Evolutionary conservation across 805 yeast genomes (phyloP), one percentile per base, ranked within the genome.

Genomic region (Wickerhamiella brachini): DNA sequence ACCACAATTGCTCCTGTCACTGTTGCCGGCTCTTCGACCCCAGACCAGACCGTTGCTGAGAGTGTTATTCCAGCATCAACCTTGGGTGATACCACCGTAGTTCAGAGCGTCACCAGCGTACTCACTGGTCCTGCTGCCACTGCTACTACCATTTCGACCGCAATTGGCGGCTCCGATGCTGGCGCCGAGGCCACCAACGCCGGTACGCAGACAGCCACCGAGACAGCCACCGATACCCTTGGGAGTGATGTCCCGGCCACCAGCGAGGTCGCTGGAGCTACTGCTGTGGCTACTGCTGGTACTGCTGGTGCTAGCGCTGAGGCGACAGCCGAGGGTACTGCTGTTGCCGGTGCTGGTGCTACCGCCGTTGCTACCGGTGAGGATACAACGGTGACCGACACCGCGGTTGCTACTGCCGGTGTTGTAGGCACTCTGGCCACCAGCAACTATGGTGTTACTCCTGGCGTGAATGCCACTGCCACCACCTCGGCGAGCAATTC

Each of bases 311-410:
- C 47, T 20, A 46, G 26, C 22, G 45, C 37, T 24, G 41, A 41
- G 6, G 15, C 44, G 18, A 34, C 47, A 31, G 44, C 38, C 26
- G 31, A n/a, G 13, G 44, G 26, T 38, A 2, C 39, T 17, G 47
- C 48, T 31, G 23, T 23, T 43, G 18, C 44, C 21, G 21, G 20
- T 6, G 41, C 44, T 31, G 41, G 49, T 20, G 53, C 54, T 26
- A 54, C 53, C 51, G 55, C 49, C 17, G 58, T 52, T 22, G 42
- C 53, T 8, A 44, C 17, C 44, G 29, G 50, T 20, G 45, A 39
- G 12, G 20, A 22, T 10, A 18, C 17, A 5, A 10, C 15, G 4
- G 21, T 29, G 10, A 45, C 29, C 18, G 29, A 12, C 43, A 46
- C 43, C 37, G 48, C 42, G 9, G 5, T 17, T 15, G 23, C 21